Evolutionary conservation across 2,329 filamentous ascomycete genomes (phyloP), one percentile per base, ranked within the genome.

Genomic region (Exophiala mesophila): DNA sequence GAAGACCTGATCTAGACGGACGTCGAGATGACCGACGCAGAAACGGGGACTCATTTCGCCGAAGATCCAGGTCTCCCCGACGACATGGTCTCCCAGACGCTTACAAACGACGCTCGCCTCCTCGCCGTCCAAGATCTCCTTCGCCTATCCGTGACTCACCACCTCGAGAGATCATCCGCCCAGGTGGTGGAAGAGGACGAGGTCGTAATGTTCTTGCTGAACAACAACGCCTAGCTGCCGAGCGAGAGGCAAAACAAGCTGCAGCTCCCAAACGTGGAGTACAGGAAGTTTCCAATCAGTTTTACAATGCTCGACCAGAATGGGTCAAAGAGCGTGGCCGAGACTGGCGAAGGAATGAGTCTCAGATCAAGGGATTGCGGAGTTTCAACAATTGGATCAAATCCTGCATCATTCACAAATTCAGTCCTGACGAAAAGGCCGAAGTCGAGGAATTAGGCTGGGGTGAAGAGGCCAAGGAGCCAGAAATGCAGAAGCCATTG

Each of bases 321-420:
- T 80, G 90, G 28, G 92, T 92, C 8, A 81, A 90, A 44, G 88
- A 96, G 60, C 80, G 89, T 20, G 92, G 92, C 9, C 80, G 90
- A 40, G 88, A 96, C 59, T 98, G 92, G 90, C 80, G 92, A 36
- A 88, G 85, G 62, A 94, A 88, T 5, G 88, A 94, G 58, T 94
- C 86, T 64, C 84, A 86, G 58, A 98, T 98, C 71, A 95, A 94
- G 68, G 92, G 92, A 1, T 71, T 98, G 39, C 80, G 92, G 39
- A 87, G 85, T 54, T 92, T 95, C 72, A 98, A 98, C 70, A 98
- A 98, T 65, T 98, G 92, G 92, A 78, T 98, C 67, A 98, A 98
- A 73, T 95, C 88, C 60, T 90, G 86, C 36, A 79, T 97, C 55
- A 97, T 98, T 55, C 89, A 97, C 62, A 96, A 95, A 62, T 97